Conservation (phyloP, 2,329 filamentous ascomycete genomes). For the Fusarium xyrophilum region DNA sequence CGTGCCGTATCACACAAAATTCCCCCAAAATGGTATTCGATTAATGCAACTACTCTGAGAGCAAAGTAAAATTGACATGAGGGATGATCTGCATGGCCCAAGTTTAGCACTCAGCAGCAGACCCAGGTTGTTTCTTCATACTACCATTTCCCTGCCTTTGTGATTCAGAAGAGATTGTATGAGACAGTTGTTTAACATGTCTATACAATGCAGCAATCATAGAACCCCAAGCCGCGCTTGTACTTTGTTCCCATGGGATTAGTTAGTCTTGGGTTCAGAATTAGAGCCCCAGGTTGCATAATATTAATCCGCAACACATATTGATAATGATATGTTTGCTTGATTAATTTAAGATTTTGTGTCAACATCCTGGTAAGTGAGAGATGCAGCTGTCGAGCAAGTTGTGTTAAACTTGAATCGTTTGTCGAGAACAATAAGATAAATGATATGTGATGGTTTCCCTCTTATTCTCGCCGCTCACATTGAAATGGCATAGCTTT, state of each 20-base stretch:
- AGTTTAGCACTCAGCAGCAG: background rate
- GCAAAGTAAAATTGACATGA: background rate
- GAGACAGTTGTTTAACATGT: background rate
- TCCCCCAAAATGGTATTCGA: conserved; percentile 14
- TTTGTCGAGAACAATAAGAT: background rate
- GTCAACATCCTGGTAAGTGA: background rate
- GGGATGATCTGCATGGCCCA: background rate
- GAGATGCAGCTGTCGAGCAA: background rate
- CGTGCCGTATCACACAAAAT: conserved; percentile 21
- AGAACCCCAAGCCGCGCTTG: background rate
- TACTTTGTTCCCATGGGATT: background rate
- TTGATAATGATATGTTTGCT: background rate
- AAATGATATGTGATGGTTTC: background rate
- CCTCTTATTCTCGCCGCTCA: background rate
- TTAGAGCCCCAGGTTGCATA: background rate
- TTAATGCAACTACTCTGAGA: background rate
- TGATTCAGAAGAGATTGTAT: background rate
- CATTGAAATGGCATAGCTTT: background rate
- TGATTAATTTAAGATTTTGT: too few relatives aligned
- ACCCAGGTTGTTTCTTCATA: background rate
- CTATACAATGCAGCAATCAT: background rate
- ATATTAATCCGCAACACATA: background rate
- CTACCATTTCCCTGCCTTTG: background rate
- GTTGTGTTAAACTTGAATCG: background rate
- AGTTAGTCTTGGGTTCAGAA: background rate